phyloP scores from a whole-genome alignment of 805 yeast species.

The Huiozyma naganishii region DNA sequence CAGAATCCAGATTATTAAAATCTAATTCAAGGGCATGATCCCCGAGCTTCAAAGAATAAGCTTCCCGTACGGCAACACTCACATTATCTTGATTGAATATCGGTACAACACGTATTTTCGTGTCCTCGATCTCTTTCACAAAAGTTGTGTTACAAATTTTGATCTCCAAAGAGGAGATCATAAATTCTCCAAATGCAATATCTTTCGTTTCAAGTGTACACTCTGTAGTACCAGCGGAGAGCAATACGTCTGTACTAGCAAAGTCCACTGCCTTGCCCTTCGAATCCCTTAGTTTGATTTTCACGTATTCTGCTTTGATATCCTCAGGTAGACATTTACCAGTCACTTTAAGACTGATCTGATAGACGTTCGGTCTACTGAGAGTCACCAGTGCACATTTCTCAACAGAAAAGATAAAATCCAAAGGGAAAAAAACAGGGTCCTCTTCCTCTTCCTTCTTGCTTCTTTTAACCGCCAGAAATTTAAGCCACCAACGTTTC shows the following conservation, averaged over 20 bases:
- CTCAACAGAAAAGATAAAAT: slow-evolving; percentile 13
- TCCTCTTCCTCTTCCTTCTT: slow-evolving; percentile 3
- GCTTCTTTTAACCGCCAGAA: slow-evolving; percentile 10
- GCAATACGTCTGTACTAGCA: slow-evolving; percentile 1
- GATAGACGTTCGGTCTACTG: slow-evolving; percentile 12
- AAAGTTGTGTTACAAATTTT: slow-evolving; percentile 20
- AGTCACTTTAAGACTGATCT: slow-evolving; percentile 10
- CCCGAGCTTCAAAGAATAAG: slow-evolving; percentile 11
- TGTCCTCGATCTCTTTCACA: slow-evolving; percentile 11
- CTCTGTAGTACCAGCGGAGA: slow-evolving; percentile 5
- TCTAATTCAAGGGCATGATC: slow-evolving; percentile 11
- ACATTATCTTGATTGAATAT: slow-evolving; percentile 13
- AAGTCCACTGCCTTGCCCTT: slow-evolving; percentile 11
- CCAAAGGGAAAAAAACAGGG: slow-evolving; percentile 16
- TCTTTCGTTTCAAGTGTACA: slow-evolving; percentile 11
- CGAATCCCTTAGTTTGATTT: slow-evolving; percentile 11
- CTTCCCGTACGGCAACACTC: slow-evolving; percentile 9
- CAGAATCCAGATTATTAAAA: slow-evolving; percentile 5
- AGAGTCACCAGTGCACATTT: slow-evolving; percentile 4
- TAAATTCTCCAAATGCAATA: slow-evolving; percentile 18
- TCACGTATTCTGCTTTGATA: slow-evolving; percentile 11
- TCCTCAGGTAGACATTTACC: slow-evolving; percentile 12
- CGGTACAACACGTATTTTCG: slow-evolving; percentile 2
- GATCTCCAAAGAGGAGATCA: slow-evolving; percentile 14
- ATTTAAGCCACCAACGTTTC: slow-evolving; percentile 19